Evolutionary conservation across 2,329 filamentous ascomycete genomes (phyloP), one percentile per base, ranked within the genome.

Genomic region (Aschersonia sp.): DNA sequence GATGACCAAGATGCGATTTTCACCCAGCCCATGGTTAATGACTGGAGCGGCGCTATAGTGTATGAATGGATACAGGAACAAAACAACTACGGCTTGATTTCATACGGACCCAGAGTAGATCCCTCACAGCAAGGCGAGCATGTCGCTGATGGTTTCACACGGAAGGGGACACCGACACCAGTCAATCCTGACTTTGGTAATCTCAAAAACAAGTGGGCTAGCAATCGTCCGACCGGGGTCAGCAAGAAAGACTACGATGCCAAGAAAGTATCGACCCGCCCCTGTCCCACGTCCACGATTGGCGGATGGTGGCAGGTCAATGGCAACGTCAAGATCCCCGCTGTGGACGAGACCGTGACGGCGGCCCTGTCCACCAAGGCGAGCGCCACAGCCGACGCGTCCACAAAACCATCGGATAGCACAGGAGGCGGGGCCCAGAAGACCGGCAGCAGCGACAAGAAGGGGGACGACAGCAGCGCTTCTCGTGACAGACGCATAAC

Each of bases 1-100:
- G 70, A 71, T 30, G 83, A 94, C 59, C 85, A 92, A 63, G 71
- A 75, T 41, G 80, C 85, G 45, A 86, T 94, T 55, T 83, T 92
- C 56, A 83, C 84, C 42, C 55, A 71, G 0, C 65, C 85, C 3
- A 94, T 94, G 87, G 66, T 74, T 5, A 69, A 72, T 49, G 74
- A 74, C 56, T 80, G 66, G 79, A 88, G 84, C 46, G 87, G 87
- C 47, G 74, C 84, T 47, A 88, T 94, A 52, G 73, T 94, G 54
- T 94, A 94, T 65, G 87, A 94, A 61, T 94, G 87, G 87, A 87
- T 94, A 52, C 69, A 90, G 60, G 87, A 94, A 64, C 70, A 75
- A 45, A 94, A 94, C 63, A 65, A 86, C 57, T 94, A 94, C 62
- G 87, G 87, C 40, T 71, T 94, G 37, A 75, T 94, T 55, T 80